These are phyloP conservation scores for Hortaea sp. DNA, from an alignment of 2,329 filamentous ascomycete species.

Conservation along the genomic window DNA sequence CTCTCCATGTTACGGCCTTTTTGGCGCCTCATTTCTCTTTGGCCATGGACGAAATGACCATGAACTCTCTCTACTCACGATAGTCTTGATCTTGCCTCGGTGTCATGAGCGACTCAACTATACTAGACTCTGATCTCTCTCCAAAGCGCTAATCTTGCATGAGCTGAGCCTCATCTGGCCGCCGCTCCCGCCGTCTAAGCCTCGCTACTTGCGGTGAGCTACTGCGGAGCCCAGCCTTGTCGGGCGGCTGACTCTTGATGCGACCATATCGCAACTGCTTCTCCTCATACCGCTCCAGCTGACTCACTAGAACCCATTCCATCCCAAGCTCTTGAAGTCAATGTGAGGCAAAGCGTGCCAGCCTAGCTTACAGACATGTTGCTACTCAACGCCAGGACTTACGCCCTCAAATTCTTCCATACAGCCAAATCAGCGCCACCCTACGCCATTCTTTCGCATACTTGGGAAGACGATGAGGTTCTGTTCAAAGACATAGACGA, in stretches of 20 bases:
- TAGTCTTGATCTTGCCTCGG: no score
- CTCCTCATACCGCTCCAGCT: background rate
- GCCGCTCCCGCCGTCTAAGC: background rate
- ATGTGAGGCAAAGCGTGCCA: background rate
- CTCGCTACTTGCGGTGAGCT: background rate
- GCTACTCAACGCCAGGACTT: background rate
- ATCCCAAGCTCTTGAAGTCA: no score
- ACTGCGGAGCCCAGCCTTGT: background rate
- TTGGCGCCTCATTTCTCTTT: no score
- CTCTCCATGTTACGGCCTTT: no score
- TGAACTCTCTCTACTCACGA: no score
- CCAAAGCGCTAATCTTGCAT: no score
- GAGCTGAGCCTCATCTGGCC: background rate
- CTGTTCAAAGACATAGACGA: slow-evolving; percentile 5
- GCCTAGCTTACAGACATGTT: background rate
- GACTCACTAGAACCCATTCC: no score
- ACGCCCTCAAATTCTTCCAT: background rate
- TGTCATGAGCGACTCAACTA: no score
- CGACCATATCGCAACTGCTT: background rate
- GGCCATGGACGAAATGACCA: no score
- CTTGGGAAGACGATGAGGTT: slow-evolving; percentile 10
- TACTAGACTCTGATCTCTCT: no score
- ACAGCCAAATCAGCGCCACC: background rate
- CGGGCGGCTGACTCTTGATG: background rate
- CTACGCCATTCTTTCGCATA: slow-evolving; percentile 11